Base-by-base conservation (phyloP, 225 moss, liverwort and hornwort genomes). In the Ulota crispa region DNA sequence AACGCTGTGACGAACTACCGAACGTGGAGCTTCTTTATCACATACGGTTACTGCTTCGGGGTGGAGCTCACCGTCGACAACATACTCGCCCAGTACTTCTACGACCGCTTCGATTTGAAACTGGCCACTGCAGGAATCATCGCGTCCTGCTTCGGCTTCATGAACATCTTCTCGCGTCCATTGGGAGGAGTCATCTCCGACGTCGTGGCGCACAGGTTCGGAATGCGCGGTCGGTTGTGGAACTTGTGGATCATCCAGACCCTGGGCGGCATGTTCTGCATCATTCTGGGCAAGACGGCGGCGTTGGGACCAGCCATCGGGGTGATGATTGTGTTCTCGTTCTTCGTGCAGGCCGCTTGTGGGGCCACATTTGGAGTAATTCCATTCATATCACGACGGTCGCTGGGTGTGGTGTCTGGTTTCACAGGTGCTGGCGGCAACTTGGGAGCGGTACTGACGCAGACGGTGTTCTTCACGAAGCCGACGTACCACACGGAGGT, bases 161-260 rank as follows among this genome's bases (percentile, higher is more conserved):
- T 89, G 87, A 87, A 91, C 81, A 6, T 89, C 70, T 9, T 91
- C 28, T 41, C 91, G 31, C 91, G 91, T 15, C 91, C 91, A 13
- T 23, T 68, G 1, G 91, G 91, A 7, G 91, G 91, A 2, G 23
- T 81, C 13, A 0, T 89, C 16, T 91, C 91, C 36, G 91, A 91
- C 50, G 0, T 68, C 13, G 53, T 78, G 12, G 89, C 87, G 14
- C 31, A 37, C 4, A 74, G 81, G 14, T 91, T 75, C 34, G 89
- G 91, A 10, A 91, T 89, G 91, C 83, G 91, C 24, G 91, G 91
- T 0, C 83, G 91, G 16, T 54, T 91, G 41, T 91, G 91, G 91
- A 18, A 14, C 7, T 73, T 89, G n/a, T 91, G 89, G 89, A 75
- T 39, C 34, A 13, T 89, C 10, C 82, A 89, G 55, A 80, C 79